Base-by-base conservation (phyloP, 345 rosid genomes). In the Pistacia vera region DNA sequence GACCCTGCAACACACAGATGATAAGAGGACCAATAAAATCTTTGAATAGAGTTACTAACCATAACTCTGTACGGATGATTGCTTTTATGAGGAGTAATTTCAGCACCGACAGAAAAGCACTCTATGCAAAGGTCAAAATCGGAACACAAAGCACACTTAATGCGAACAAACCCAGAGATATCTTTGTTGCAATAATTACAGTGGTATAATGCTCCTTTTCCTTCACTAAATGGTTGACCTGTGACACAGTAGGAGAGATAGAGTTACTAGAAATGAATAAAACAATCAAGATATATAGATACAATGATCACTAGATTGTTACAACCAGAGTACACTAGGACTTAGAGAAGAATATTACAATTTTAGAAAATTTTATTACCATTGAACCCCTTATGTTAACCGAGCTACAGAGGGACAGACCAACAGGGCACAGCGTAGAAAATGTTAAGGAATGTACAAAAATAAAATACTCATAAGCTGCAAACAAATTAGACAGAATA, bases 71-170 rank as follows among this genome's bases (percentile, higher is more conserved):
- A 91, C 0, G 83, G 97, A 75, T 96, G 99, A 80, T 78, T 90
- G 81, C 91, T 73, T 85, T 86, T 90, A 76, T 93, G 98, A 73
- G 93, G 91, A 75, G 48, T 75, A 70, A 90, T 84, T 72, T 96
- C 95, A 81, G 88, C 97, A 70, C 98, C 97, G n/a, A 92, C 91
- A 62, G 86, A 88, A 55, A 92, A 93, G 76, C 99, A 96, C 78
- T 92, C 98, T 5, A 96, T 74, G 75, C 99, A 96, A 75, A 96
- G 99, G 81, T 96, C 98, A 80, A 91, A 96, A 86, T 93, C 97
- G 7, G 85, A 80, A 75, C 99, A 96, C 48, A 88, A 70, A 38
- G 94, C 98, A 81, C 98, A 93, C 82, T 87, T 96, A 60, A 93
- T 83, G 49, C 98, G 98, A 81, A 96, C 79, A 86, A 82, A 77